Percentiles rank a stretch among this genome's conserved stretches.
Conservation (phyloP, 2,329 filamentous ascomycete species). For the Metarhizium album region DNA sequence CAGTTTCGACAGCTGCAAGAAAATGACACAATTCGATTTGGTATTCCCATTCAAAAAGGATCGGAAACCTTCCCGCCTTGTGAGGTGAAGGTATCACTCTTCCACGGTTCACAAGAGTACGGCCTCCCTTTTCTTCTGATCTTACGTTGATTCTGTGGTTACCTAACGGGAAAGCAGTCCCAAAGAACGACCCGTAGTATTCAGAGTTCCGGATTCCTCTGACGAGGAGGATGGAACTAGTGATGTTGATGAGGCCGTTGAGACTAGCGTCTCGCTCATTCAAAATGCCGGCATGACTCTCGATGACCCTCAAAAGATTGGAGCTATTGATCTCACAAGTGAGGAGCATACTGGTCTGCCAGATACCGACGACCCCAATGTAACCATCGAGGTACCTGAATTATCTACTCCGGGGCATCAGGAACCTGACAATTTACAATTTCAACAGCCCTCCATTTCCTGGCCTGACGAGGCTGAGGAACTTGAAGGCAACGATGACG, state of each 20-base stretch:
- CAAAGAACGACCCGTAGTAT: slow-evolving; percentile 19
- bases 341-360: slow-evolving; percentile 2
- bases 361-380: background rate
- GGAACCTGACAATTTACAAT: background rate
- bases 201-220: slow-evolving; percentile 32
- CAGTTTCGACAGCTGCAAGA: slow-evolving; percentile 11
- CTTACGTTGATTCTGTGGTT: background rate
- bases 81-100: slow-evolving; percentile 22
- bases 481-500: background rate
- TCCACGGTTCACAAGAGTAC: slow-evolving; percentile 18
- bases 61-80: slow-evolving; percentile 26
- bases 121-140: background rate
- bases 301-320: background rate
- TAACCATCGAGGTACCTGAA: background rate
- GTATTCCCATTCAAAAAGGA: slow-evolving; percentile 24
- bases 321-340: slow-evolving; percentile 13
- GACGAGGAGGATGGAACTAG: slow-evolving; percentile 21
- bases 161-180: slow-evolving; percentile 12
- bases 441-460: background rate
- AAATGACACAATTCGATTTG: slow-evolving; percentile 26
- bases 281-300: slow-evolving; percentile 16
- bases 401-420: background rate
- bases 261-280: slow-evolving; percentile 17
- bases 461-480: background rate
- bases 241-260: slow-evolving; percentile 16